phyloP scores from a whole-genome alignment of 2,329 filamentous ascomycete genomes.

The Botrytis galanthina region DNA sequence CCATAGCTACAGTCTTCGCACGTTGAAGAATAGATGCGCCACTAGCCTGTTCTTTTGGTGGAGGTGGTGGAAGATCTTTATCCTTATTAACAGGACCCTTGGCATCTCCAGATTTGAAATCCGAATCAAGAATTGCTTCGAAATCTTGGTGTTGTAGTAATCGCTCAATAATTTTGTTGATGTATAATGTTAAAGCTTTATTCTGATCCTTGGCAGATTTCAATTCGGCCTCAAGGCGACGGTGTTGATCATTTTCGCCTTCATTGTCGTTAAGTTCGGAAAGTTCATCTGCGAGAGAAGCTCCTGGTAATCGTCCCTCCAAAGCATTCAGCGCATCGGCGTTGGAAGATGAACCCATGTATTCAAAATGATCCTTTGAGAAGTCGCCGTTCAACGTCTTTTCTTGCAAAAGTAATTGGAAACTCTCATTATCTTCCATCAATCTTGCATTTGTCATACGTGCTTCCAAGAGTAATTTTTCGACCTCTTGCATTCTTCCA shows the following conservation, averaged over 20 bases:
- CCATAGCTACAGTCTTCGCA: constrained; percentile 58
- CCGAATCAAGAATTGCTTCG: constrained; percentile 82
- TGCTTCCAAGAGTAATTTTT: constrained; percentile 83
- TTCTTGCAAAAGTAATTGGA: constrained; percentile 89
- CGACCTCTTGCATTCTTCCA: constrained; percentile 83
- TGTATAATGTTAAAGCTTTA: constrained; percentile 94
- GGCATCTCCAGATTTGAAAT: constrained; percentile 47
- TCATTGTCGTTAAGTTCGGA: constrained; percentile 59
- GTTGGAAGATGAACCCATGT: constrained; percentile 56
- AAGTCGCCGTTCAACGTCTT: constrained; percentile 96
- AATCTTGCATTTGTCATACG: constrained; percentile 93
- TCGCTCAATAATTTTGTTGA: constrained; percentile 98
- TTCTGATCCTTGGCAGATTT: constrained; percentile 87
- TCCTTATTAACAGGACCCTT: constrained; percentile 45
- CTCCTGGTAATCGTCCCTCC: constrained; percentile 52
- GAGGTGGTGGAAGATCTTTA: constrained; percentile 80
- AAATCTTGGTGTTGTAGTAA: constrained; percentile 93
- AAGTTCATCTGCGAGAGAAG: constrained; percentile 85
- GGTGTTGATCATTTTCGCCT: constrained; percentile 59
- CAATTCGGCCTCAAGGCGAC: constrained; percentile 73
- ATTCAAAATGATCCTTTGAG: constrained; percentile 68
- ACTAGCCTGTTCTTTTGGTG: constrained; percentile 48
- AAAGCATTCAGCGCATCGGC: constrained; percentile 63
- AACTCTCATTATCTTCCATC: constrained; percentile 99
- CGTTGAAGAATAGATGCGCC: constrained; percentile 56